Conservation (phyloP, 106 monocot genomes). For the Iris macrosiphon region DNA sequence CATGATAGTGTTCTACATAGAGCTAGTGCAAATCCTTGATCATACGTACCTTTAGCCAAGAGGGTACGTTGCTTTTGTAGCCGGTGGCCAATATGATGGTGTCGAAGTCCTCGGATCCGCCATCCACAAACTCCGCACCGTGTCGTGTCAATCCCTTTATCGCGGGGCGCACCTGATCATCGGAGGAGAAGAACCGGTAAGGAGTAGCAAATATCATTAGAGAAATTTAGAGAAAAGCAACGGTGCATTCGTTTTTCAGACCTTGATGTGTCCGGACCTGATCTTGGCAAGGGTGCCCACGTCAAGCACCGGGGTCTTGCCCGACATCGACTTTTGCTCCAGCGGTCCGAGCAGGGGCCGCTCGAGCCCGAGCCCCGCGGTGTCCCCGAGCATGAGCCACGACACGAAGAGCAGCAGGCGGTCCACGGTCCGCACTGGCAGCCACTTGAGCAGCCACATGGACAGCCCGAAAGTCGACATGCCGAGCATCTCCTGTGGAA, state of each 20-base stretch:
- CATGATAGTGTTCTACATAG: no score
- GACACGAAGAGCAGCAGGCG: constrained; percentile 42
- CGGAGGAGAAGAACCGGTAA: not conserved
- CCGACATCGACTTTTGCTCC: constrained; percentile 51
- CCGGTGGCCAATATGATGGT: constrained; percentile 51
- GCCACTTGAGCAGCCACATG: constrained; percentile 60
- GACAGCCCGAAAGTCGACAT: constrained; percentile 68
- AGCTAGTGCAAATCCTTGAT: no score
- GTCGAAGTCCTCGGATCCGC: constrained; percentile 39
- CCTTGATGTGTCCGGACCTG: constrained; percentile 60
- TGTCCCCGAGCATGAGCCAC: constrained; percentile 51
- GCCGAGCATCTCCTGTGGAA: constrained; percentile 69
- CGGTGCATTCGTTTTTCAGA: no score
- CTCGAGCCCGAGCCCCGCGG: constrained; percentile 28
- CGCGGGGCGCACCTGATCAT: constrained; percentile 30
- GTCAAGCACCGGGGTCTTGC: constrained; percentile 79
- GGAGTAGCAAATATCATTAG: no score
- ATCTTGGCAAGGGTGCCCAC: constrained; percentile 75
- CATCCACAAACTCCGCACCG: constrained; percentile 47
- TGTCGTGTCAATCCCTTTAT: constrained; percentile 27
- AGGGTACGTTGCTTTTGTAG: constrained; percentile 4
- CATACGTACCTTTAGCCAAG: constrained; percentile 49
- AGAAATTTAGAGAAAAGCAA: not conserved
- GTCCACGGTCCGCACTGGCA: constrained; percentile 40
- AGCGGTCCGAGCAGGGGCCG: constrained; percentile 59